phyloP scores from a whole-genome alignment of 1,139 yeast genomes.

The Pichia sp. region DNA sequence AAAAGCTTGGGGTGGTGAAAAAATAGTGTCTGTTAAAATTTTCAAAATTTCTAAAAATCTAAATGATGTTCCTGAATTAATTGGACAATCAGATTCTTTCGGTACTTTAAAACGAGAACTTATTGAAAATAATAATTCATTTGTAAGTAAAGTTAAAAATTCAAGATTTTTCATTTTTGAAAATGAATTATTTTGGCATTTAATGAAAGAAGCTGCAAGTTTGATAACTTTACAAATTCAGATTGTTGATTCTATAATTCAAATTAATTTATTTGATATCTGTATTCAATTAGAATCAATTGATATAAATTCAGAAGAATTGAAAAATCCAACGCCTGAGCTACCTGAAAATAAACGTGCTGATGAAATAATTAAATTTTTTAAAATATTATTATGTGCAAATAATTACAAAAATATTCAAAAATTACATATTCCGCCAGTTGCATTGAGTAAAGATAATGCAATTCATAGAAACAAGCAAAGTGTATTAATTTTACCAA shows the following conservation, averaged over 20 bases:
- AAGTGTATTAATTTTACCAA: slow-evolving; percentile 49
- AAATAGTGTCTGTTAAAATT: slow-evolving; percentile 48
- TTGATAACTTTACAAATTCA: slow-evolving; percentile 69
- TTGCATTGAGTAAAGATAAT: slow-evolving; percentile 29
- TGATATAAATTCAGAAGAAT: slow-evolving; percentile 2
- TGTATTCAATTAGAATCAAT: slow-evolving; percentile 49
- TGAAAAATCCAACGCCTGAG: slow-evolving; percentile 4
- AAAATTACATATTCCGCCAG: slow-evolving; percentile 44
- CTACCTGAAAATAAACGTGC: slow-evolving; percentile 36
- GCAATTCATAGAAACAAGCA: slow-evolving; percentile 26
- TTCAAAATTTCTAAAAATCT: slow-evolving; percentile 14
- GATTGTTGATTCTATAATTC: slow-evolving; percentile 56
- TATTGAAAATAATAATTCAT: slow-evolving; percentile 11
- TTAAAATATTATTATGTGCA: slow-evolving; percentile 57
- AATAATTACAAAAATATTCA: slow-evolving; percentile 49
- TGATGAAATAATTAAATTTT: slow-evolving; percentile 44
- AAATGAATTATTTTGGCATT: slow-evolving; percentile 69
- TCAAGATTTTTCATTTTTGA: slow-evolving; percentile 76
- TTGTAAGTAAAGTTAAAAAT: slow-evolving; percentile 40
- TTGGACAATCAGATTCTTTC: slow-evolving; percentile 13
- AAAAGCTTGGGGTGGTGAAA: slow-evolving; percentile 28
- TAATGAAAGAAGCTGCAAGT: slow-evolving; percentile 68
- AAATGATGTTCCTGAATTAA: slow-evolving; percentile 3
- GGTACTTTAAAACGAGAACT: slow-evolving; percentile 6
- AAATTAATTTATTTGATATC: slow-evolving; percentile 60